Evolutionary conservation across 2,329 filamentous ascomycete genomes (phyloP), one percentile per base, ranked within the genome.

Genomic region (Fonsecaea pugnacius): DNA sequence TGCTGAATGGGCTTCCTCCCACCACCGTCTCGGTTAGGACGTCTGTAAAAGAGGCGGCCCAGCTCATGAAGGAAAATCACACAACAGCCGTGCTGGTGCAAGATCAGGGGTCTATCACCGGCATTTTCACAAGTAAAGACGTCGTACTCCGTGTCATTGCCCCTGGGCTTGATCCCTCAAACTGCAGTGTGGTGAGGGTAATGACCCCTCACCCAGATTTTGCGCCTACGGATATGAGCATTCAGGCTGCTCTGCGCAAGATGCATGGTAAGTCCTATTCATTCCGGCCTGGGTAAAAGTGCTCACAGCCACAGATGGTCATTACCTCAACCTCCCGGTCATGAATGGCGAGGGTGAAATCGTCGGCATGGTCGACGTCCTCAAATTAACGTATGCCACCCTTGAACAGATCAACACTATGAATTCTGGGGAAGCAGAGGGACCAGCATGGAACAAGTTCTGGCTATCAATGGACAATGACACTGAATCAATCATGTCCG

Each of bases 151-250:
- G 95, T 78, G 95, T 99, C 66, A 99, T 99, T 79, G 95, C 95
- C 60, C 95, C 95, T 56, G 95, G 95, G 18, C 85, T 99, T 65
- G 95, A 99, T 77, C 95, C 95, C 52, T 85, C 88, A 65, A 98
- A 90, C 74, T 99, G 95, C 85, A 98, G 94, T 76, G 95, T 99
- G 67, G 94, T 99, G 70, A 89, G 95, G 72, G 95, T 99, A 70
- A 99, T 99, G 95, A 99, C 95, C 36, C 95, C 95, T 69, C 95
- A 99, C 76, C 95, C 95, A 6, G 95, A 99, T 78, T 99, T 99
- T 85, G 95, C 95, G 62, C 93, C 95, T 33, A 91, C 96, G 82
- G 94, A 98, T 78, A 98, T 99, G 95, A 98, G 89, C 78, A 98
- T 99, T 75, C 95, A 99, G 80, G 92, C 94, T 71, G 95, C 95